phyloP scores from a whole-genome alignment of 2,329 filamentous ascomycete species.

The Colletotrichum sp. region DNA sequence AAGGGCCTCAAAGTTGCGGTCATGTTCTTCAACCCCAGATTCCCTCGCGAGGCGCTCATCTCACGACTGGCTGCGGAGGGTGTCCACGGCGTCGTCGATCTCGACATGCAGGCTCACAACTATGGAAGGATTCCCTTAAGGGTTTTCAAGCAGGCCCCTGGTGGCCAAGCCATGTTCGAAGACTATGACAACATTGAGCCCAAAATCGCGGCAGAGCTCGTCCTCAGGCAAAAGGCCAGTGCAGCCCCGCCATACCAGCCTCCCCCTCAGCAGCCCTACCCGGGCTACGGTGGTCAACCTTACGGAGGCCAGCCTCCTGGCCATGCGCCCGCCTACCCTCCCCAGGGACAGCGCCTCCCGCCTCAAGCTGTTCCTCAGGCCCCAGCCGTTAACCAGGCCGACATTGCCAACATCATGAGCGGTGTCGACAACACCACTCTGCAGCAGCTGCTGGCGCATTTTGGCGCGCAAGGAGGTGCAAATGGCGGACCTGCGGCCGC shows the following conservation, averaged over 20 bases:
- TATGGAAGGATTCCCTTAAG: conserved; percentile 79
- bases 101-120: conserved; percentile 72
- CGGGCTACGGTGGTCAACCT: conserved; percentile 30
- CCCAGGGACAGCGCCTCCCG: conserved; percentile 9
- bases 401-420: conserved; percentile 69
- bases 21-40: conserved; percentile 78
- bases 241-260: conserved; percentile 27
- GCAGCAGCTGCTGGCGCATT: conserved; percentile 69
- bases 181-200: conserved; percentile 87
- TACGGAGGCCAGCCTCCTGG: conserved; percentile 28
- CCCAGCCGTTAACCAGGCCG: conserved; percentile 40
- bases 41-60: conserved; percentile 73
- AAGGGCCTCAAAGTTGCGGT: conserved; percentile 78
- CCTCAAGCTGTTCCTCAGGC: conserved; percentile 24
- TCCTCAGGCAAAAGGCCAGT: conserved; percentile 69
- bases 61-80: conserved; percentile 87
- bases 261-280: conserved; percentile 13
- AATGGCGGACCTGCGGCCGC: conserved; percentile 28
- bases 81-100: conserved; percentile 81
- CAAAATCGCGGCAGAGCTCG: conserved; percentile 78
- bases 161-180: conserved; percentile 79
- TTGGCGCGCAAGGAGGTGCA: conserved; percentile 22
- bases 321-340: conserved; percentile 16
- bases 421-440: conserved; percentile 72
- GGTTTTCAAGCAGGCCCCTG: conserved; percentile 81